phyloP scores from a whole-genome alignment of 495 filamentous ascomycete species.

The Copromyces sp. region DNA sequence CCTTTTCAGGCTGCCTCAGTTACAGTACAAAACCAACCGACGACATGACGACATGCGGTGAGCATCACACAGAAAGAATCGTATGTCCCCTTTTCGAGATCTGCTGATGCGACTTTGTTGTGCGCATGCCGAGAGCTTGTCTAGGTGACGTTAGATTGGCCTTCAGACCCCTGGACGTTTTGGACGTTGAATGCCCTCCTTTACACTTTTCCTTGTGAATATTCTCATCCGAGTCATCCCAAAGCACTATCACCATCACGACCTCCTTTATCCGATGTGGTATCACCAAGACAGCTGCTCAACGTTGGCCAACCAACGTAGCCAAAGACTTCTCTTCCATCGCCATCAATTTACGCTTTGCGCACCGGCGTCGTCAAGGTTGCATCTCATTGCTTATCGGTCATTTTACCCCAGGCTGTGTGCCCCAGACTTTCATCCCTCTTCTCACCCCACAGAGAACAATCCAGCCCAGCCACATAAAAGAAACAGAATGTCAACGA shows the following conservation, averaged over 20 bases:
- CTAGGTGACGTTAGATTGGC: neutral
- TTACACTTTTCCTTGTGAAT: neutral
- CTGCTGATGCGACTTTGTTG: neutral
- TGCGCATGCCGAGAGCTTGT: neutral
- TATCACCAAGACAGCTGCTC: neutral
- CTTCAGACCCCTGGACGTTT: neutral
- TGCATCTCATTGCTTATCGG: neutral
- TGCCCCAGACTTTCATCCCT: neutral
- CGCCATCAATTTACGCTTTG: neutral
- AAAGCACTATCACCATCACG: neutral
- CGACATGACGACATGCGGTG: neutral
- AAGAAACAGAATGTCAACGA: neutral
- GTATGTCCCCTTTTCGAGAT: neutral
- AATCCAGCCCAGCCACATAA: neutral
- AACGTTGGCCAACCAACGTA: neutral
- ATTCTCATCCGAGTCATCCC: neutral
- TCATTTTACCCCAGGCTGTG: neutral
- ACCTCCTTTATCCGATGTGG: neutral
- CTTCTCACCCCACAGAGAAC: neutral
- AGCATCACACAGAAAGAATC: neutral
- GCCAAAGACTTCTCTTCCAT: neutral
- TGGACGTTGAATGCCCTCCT: neutral
- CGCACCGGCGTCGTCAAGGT: neutral
- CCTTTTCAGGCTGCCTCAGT: neutral
- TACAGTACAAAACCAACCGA: neutral